Percentiles rank a stretch among this genome's conserved stretches.
Evolutionary conservation across 768 basidiomycete species (phyloP).

Genomic region (Phanerochaete carnosa): DNA sequence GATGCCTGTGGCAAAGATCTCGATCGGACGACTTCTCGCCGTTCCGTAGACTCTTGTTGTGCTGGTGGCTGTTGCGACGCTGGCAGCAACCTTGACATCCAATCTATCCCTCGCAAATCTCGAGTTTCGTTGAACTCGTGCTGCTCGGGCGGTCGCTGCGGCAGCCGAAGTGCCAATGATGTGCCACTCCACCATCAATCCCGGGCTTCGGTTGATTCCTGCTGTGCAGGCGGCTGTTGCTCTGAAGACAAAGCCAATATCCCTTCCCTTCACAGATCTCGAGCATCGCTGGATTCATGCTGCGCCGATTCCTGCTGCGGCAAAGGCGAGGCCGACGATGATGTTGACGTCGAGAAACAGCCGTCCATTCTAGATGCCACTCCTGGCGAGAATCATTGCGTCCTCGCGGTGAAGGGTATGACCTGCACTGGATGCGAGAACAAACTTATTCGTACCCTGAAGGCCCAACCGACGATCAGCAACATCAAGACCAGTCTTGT

Average conservation of each 20-base stretch:
- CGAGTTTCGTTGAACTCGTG: constrained; percentile 8
- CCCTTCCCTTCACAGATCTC: background rate
- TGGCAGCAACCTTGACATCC: background rate
- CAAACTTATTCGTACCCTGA: constrained; percentile 22
- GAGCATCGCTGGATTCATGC: background rate
- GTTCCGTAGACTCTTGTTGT: constrained; percentile 1
- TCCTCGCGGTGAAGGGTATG: constrained; percentile 27
- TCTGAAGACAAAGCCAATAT: background rate
- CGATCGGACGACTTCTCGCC: background rate
- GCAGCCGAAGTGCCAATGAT: background rate
- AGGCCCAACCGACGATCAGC: constrained; percentile 15
- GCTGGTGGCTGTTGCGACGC: constrained; percentile 1
- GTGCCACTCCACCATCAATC: background rate
- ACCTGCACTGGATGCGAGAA: constrained; percentile 30
- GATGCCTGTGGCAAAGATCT: background rate
- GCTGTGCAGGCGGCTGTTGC: constrained; percentile 10
- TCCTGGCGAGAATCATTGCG: constrained; percentile 11
- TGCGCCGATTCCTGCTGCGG: constrained; percentile 1
- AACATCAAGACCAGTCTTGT: constrained; percentile 29
- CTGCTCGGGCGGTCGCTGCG: background rate
- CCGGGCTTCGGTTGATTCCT: background rate
- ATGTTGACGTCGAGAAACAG: constrained; percentile 3
- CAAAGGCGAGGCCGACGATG: background rate
- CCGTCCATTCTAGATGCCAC: background rate
- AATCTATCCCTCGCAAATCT: background rate